phyloP scores from a whole-genome alignment of 2,329 filamentous ascomycete species.

The Plenodomus biglobosus region DNA sequence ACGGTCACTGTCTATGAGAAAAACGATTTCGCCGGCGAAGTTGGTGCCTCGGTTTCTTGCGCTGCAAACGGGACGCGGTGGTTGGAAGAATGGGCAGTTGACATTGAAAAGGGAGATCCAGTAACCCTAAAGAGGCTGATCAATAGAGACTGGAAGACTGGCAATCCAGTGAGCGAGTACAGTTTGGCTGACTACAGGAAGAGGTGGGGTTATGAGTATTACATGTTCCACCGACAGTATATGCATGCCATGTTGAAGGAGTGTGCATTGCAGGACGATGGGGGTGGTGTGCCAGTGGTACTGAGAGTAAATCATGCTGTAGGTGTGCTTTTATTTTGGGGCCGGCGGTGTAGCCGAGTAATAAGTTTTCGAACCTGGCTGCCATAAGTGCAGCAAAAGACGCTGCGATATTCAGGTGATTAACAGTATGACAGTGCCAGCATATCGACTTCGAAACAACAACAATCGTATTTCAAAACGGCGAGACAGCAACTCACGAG shows the following conservation, averaged over 20 bases:
- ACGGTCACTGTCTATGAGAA: slow-evolving; percentile 66
- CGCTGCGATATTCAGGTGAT: no score
- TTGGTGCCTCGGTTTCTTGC: slow-evolving; percentile 56
- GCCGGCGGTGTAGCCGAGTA: no score
- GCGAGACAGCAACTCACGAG: slow-evolving; percentile 55
- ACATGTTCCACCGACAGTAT: slow-evolving; percentile 70
- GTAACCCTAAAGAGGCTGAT: slow-evolving; percentile 68
- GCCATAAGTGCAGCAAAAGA: no score
- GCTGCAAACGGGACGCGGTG: slow-evolving; percentile 71
- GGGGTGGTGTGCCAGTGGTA: slow-evolving; percentile 56
- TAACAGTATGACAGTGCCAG: slow-evolving; percentile 43
- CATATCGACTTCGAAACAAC: slow-evolving; percentile 56
- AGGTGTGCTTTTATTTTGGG: slow-evolving; percentile 1
- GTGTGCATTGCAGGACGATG: slow-evolving; percentile 55
- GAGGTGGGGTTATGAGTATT: slow-evolving; percentile 63
- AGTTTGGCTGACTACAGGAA: slow-evolving; percentile 65
- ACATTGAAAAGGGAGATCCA: slow-evolving; percentile 64
- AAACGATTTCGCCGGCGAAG: slow-evolving; percentile 66
- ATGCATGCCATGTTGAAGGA: slow-evolving; percentile 70
- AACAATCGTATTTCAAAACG: slow-evolving; percentile 49
- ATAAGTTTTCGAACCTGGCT: no score
- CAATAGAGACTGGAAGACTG: slow-evolving; percentile 70
- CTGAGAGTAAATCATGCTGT: slow-evolving; percentile 58
- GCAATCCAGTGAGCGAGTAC: slow-evolving; percentile 65
- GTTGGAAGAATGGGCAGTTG: slow-evolving; percentile 68